Base-by-base conservation (phyloP, 1,139 yeast genomes). In the Debaryomyces coudertii region DNA sequence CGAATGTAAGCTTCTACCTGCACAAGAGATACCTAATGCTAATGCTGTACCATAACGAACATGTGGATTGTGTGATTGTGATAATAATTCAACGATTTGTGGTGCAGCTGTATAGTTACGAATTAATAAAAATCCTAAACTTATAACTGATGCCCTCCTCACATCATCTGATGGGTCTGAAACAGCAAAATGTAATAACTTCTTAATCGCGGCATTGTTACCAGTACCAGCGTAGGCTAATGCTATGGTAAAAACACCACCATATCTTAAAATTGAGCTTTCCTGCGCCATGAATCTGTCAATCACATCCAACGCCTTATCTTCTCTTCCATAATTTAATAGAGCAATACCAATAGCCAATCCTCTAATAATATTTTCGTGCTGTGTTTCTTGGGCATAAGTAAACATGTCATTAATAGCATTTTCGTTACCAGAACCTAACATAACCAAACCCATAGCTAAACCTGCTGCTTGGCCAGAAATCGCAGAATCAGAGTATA, bases 151-250 rank as follows among this genome's bases (percentile, higher is more conserved):
- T 2, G 96, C 97, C 68, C 99, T 85, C 73, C 99, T 85, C 42
- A 93, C 99, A 63, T 89, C 97, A 66, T 93, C 97, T 49, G 89
- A 86, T 4, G 98, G 95, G 65, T 93, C 99, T 9, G 97, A 89
- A 14, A 95, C 99, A 2, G 99, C 99, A 62, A 83, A 80, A 65
- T 93, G 99, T 56, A 93, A 77, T 57, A 93, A 73, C 57, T 85
- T 83, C 69, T 90, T 85, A 57, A 93, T 88, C 4, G 98, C 97
- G 47, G 73, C 72, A 65, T 90, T 90, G 67, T 87, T 85, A 30
- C 97, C 96, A 11, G 99, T 93, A 50, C 99, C 99, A 45, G 95
- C 96, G 66, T 90, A 95, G 1, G 99, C 98, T 58, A 95, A 77
- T 1, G 97, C 98, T 58, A 93, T 81, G 4, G 97, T 85, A 66